Conservation (phyloP, 2,329 filamentous ascomycete genomes). For the Piedraia hortae region DNA sequence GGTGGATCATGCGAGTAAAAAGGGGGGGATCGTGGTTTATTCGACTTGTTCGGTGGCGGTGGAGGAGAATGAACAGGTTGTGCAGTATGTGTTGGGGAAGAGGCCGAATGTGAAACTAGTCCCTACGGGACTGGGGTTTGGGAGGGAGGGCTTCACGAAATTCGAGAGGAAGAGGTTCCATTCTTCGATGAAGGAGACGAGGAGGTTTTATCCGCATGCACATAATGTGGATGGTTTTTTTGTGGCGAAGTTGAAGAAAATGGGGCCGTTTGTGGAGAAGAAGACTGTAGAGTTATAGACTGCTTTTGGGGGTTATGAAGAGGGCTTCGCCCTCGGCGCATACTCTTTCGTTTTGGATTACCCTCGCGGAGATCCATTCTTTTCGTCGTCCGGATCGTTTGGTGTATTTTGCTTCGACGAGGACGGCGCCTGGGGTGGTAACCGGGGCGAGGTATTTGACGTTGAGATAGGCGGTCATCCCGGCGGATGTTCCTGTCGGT, state of each 20-base stretch:
- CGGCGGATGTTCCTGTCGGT: constrained; percentile 3
- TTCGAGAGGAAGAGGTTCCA: constrained; percentile 86
- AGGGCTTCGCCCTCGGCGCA: constrained; percentile 27
- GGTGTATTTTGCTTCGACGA: constrained; percentile 17
- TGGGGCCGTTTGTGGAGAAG: no score
- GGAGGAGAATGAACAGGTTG: constrained; percentile 81
- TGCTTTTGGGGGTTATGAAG: constrained; percentile 16
- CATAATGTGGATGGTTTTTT: constrained; percentile 98
- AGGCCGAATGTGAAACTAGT: constrained; percentile 85
- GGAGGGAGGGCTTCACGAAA: constrained; percentile 71
- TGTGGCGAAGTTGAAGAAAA: constrained; percentile 92
- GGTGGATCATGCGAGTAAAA: constrained; percentile 71
- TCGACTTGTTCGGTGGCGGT: constrained; percentile 88
- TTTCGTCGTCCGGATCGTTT: constrained; percentile 26
- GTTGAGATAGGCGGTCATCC: constrained; percentile 27
- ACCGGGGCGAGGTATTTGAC: constrained; percentile 27
- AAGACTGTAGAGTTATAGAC: no score
- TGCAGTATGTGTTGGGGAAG: constrained; percentile 75
- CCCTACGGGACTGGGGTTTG: constrained; percentile 69
- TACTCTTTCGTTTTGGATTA: constrained; percentile 20
- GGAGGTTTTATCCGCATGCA: constrained; percentile 68
- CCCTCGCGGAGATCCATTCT: constrained; percentile 20
- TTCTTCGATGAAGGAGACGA: constrained; percentile 51
- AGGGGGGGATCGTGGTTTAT: constrained; percentile 85
- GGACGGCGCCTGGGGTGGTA: constrained; percentile 20